phyloP scores from a whole-genome alignment of 1,284 basidiomycete genomes.

The Anthracocystis setariae region DNA sequence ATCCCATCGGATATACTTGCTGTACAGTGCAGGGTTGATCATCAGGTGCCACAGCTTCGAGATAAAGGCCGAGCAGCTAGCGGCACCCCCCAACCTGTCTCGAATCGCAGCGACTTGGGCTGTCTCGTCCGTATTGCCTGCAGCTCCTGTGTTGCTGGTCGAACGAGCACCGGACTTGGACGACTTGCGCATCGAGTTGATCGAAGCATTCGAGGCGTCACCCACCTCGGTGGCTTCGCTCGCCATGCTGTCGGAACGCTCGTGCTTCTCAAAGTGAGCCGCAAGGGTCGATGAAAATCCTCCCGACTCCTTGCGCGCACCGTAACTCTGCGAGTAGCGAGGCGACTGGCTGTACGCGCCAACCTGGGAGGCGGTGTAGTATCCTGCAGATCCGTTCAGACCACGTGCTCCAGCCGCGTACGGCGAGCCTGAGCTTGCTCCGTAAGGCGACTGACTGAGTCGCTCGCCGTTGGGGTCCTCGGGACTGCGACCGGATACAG shows the following conservation, averaged over 20 bases:
- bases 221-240: conserved; percentile 47
- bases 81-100: conserved; percentile 64
- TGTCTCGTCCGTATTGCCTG: conserved; percentile 56
- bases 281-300: conserved; percentile 38
- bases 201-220: conserved; percentile 14
- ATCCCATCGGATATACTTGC: conserved; percentile 63
- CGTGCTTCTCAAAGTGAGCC: conserved; percentile 47
- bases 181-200: conserved; percentile 22
- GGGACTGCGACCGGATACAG: conserved; percentile 15
- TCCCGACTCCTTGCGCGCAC: conserved; percentile 35
- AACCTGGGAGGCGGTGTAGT: conserved; percentile 38
- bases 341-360: conserved; percentile 44
- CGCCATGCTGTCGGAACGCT: conserved; percentile 53
- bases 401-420: conserved; percentile 30
- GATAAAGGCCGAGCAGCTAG: conserved; percentile 67
- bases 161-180: conserved; percentile 27
- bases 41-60: conserved; percentile 67
- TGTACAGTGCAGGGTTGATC: conserved; percentile 63
- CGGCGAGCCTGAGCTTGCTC: conserved; percentile 33
- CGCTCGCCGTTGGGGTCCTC: conserved; percentile 25
- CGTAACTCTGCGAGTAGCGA: conserved; percentile 38
- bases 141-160: conserved; percentile 42
- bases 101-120: conserved; percentile 65
- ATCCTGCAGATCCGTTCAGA: conserved; percentile 29
- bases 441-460: conserved; percentile 41